Percentiles rank a stretch among this genome's conserved stretches.
phyloP scores from a whole-genome alignment of 1,284 basidiomycete genomes.

The Clitocybe nebularis region DNA sequence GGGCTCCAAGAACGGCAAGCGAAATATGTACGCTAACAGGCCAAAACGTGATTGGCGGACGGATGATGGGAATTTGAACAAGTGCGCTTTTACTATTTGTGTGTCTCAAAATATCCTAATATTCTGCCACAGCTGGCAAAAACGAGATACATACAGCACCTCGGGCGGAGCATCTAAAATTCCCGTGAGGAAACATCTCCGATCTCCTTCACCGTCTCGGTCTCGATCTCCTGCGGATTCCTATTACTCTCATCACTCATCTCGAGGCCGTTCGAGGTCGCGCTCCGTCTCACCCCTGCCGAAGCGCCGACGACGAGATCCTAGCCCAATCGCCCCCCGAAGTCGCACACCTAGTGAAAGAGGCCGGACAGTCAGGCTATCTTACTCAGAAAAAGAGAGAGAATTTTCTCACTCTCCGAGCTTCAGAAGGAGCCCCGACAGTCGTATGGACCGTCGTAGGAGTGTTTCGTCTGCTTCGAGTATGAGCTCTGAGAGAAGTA shows the following conservation, averaged over 20 bases:
- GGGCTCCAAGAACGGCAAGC: slow-evolving; percentile 27
- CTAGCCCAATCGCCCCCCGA: slow-evolving; percentile 40
- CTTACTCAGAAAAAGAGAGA: slow-evolving; percentile 17
- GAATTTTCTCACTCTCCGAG: slow-evolving; percentile 36
- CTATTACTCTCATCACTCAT: slow-evolving; percentile 59
- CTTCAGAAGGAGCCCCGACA: slow-evolving; percentile 29
- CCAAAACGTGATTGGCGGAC: slow-evolving; percentile 57
- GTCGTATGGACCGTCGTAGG: slow-evolving; percentile 29
- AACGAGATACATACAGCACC: slow-evolving; percentile 25
- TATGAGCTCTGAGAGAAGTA: slow-evolving; percentile 49
- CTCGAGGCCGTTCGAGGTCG: slow-evolving; percentile 60
- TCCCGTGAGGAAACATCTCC: slow-evolving; percentile 37
- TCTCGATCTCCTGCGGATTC: slow-evolving; percentile 61
- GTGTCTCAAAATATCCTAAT: slow-evolving; percentile 11
- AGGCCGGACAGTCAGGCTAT: slow-evolving; percentile 23
- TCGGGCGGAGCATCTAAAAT: slow-evolving; percentile 29
- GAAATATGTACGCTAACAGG: slow-evolving; percentile 33
- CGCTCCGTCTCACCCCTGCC: slow-evolving; percentile 49
- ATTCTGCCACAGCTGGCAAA: slow-evolving; percentile 18
- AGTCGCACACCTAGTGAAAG: slow-evolving; percentile 34
- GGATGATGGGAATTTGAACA: slow-evolving; percentile 65
- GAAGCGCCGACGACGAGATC: slow-evolving; percentile 49
- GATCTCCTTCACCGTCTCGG: slow-evolving; percentile 49
- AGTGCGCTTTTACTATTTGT: slow-evolving; percentile 37
- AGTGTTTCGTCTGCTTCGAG: slow-evolving; percentile 50